Base-by-base conservation (phyloP, 2,329 filamentous ascomycete species). In the Lasiodiplodia hormozganensis region DNA sequence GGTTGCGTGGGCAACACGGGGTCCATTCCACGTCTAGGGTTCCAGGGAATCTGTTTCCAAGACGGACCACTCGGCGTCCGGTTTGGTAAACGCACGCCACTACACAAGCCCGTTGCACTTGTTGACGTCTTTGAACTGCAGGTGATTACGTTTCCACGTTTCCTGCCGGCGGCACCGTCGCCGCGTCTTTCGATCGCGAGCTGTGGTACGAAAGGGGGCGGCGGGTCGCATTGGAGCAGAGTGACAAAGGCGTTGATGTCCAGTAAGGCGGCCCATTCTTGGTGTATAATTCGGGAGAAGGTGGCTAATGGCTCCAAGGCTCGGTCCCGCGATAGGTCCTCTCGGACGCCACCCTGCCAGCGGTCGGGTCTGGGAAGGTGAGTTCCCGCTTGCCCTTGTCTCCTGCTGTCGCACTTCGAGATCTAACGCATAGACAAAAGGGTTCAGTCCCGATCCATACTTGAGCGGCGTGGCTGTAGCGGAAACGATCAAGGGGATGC, bases 31-130 rank as follows among this genome's bases (percentile, higher is more conserved):
- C 86, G 90, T 47, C 81, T 94, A 4, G 90, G 89, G 12, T 86
- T 94, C 73, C 88, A 86, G 72, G 85, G 89, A 28, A 82, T 97
- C n/a, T 97, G 94, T 78, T 82, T 96, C 83, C 93, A 97, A 75
- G 94, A 97, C 76, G 90, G 91, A 2, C 94, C 94, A 5, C 83
- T 96, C 1, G 94, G 94, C 70, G 83, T 97, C 68, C 91, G 94
- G 64, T 86, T 90, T 69, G 83, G 85, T 86, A 28, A 1, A 49
- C 28, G 10, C 18, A 6, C 21, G 53, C 7, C 53, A 14, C 21
- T 8, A 23, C 1, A 49, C 12, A 38, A 16, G 18, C 38, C 14
- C 14, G 16, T 38, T n/a, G 56, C 34, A 23, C 23, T n/a, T 5
- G 28, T 5, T 28, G 28, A 28, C 5, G 28, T 28, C 28, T 6